Conservation (phyloP, 129 eudicot species). For the Flaveria trinervia region DNA sequence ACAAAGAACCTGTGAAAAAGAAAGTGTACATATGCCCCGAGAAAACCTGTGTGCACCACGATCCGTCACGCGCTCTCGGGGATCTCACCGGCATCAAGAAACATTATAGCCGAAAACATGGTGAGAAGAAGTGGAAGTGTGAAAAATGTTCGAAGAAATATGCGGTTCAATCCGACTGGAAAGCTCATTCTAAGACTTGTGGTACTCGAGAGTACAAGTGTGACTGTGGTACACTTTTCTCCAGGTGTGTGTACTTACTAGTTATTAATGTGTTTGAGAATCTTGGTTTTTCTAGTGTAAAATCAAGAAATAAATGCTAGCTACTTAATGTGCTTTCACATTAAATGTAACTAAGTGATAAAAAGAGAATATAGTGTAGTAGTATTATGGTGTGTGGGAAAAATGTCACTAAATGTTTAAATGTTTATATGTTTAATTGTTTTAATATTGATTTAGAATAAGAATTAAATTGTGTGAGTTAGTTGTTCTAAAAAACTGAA, state of each 20-base stretch:
- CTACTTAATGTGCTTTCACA: conserved; percentile 12
- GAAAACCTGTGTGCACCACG: conserved; percentile 81
- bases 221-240: conserved; percentile 97
- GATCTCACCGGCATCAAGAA: conserved; percentile 96
- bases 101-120: conserved; percentile 94
- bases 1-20: conserved; percentile 60
- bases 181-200: conserved; percentile 96
- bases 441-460: too few species aligned
- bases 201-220: conserved; percentile 98
- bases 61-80: conserved; percentile 82
- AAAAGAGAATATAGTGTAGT: too few species aligned
- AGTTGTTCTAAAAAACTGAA: too few species aligned
- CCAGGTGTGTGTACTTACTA: conserved; percentile 54
- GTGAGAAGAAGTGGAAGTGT: conserved; percentile 97
- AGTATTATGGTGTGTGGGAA: too few species aligned
- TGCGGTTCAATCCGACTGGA: conserved; percentile 97
- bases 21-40: conserved; percentile 96
- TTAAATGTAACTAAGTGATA: conserved; percentile 15
- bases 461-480: too few species aligned
- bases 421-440: too few species aligned
- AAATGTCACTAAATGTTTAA: too few species aligned
- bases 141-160: conserved; percentile 95
- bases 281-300: conserved; percentile 32
- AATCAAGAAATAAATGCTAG: conserved; percentile 39
- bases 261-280: conserved; percentile 13